Percentiles rank a stretch among this genome's conserved stretches.
phyloP scores from a whole-genome alignment of 1,284 basidiomycete genomes.

The Sanghuangporus weigelae region DNA sequence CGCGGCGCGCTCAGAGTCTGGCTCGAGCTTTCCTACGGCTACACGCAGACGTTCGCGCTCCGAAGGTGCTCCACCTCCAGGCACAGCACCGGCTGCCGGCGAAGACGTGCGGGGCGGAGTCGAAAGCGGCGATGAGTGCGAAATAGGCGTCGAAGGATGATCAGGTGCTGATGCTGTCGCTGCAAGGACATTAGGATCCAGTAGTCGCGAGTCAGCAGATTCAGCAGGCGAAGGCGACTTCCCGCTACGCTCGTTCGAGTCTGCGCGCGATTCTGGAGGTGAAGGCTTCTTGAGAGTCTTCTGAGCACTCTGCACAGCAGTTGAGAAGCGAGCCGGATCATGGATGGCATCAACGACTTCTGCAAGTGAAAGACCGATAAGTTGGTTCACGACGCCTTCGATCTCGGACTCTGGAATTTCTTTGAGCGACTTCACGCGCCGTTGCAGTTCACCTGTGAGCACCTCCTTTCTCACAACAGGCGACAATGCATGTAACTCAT shows the following conservation, averaged over 20 bases:
- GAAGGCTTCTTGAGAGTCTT: slow-evolving; percentile 26
- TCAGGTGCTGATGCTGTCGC: slow-evolving; percentile 78
- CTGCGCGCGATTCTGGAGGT: slow-evolving; percentile 35
- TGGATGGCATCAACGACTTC: slow-evolving; percentile 75
- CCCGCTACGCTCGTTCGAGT: slow-evolving; percentile 30
- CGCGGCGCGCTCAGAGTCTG: slow-evolving; percentile 37
- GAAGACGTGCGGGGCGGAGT: slow-evolving; percentile 78
- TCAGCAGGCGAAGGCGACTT: slow-evolving; percentile 40
- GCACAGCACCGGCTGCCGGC: slow-evolving; percentile 30
- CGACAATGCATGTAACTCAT: slow-evolving; percentile 73
- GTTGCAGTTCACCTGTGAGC: slow-evolving; percentile 72
- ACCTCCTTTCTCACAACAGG: slow-evolving; percentile 82
- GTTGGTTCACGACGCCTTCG: slow-evolving; percentile 60
- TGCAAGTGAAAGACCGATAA: slow-evolving; percentile 62
- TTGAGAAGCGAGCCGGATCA: slow-evolving; percentile 55
- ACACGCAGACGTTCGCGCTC: slow-evolving; percentile 72
- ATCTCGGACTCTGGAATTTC: slow-evolving; percentile 49
- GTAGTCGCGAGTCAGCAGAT: slow-evolving; percentile 59
- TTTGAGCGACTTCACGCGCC: slow-evolving; percentile 59
- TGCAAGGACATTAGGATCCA: slow-evolving; percentile 54
- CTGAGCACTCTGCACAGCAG: slow-evolving; percentile 52
- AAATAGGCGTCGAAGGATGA: slow-evolving; percentile 77
- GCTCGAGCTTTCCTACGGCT: slow-evolving; percentile 60
- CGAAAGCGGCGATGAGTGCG: slow-evolving; percentile 62
- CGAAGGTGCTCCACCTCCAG: slow-evolving; percentile 9